Evolutionary conservation across 495 filamentous ascomycete genomes (phyloP), one percentile per base, ranked within the genome.

Genomic region (Penicillium salamii): DNA sequence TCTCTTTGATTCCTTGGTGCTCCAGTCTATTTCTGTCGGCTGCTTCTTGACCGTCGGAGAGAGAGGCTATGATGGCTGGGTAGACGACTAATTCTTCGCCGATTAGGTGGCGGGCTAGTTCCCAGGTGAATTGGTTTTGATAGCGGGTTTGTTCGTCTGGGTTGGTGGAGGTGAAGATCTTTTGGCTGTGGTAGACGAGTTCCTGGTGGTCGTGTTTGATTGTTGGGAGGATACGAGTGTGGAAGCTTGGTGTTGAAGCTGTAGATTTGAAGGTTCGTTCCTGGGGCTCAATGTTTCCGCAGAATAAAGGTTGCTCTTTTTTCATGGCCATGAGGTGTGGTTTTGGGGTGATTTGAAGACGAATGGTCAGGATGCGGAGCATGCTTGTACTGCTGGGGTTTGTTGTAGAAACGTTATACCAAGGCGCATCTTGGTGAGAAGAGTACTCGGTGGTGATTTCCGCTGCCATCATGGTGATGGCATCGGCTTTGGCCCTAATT

Each of bases 101-200:
- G 55, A 88, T 69, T 0, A 78, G 76, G 57, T 87, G 80, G 7
- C 85, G 78, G 9, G 87, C 81, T 3, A 90, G 67, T 55, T 84
- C 82, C 87, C 86, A 90, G 24, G 81, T 80, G 48, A 89, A 85
- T 40, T 79, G 77, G 46, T 89, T 89, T 61, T 81, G 78, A 65
- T 69, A 88, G 13, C 74, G 65, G 1, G 57, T 65, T 26, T 78
- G 71, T 13, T 77, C 68, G 38, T 79, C 75, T 17, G 64, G 50
- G 31, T 79, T 70, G 3, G 55, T 64, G 8, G 79, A 57, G 36
- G 62, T 59, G 47, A 81, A 52, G 49, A 88, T 81, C 7, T 81
- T 74, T 39, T 79, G 64, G 59, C 84, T 81, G 61, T 77, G 81
- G 1, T 63, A 41, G 53, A 87, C 73, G 19, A 88, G 69, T 56